Conservation (phyloP, 164 flowering plant species). For the Macadamia tetraphylla region DNA sequence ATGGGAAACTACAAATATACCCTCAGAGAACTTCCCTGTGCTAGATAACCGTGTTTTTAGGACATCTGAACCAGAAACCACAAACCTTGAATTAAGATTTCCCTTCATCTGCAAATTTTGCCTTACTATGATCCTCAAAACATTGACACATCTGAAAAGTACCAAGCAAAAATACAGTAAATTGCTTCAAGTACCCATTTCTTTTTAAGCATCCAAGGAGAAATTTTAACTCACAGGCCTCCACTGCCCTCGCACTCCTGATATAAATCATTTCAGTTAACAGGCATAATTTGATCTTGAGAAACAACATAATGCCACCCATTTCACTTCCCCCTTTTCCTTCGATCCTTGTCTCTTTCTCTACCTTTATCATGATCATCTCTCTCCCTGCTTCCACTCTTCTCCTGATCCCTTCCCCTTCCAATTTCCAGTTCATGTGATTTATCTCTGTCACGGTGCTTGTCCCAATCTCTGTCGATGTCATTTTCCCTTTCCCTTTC, state of each 20-base stretch:
- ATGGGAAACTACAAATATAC: not conserved
- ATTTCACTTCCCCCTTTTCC: slow-evolving; percentile 45
- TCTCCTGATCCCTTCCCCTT: slow-evolving; percentile 46
- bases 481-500: slow-evolving; percentile 38
- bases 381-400: slow-evolving; percentile 53
- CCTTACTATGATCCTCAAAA: not conserved
- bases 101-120: not conserved
- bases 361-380: slow-evolving; percentile 33
- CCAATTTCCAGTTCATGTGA: slow-evolving; percentile 38
- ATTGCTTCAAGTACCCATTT: not conserved
- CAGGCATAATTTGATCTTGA: not conserved
- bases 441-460: slow-evolving; percentile 49
- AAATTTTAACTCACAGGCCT: not conserved
- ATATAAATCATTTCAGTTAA: not conserved
- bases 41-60: too few species aligned
- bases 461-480: slow-evolving; percentile 44
- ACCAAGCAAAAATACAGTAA: not conserved
- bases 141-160: not conserved
- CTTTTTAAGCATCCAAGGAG: not conserved
- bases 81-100: not conserved
- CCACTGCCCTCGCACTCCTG: not conserved
- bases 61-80: too few species aligned
- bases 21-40: not conserved
- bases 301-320: not conserved
- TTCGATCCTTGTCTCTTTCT: slow-evolving; percentile 43